Evolutionary conservation across 2,329 filamentous ascomycete species (phyloP).

Genomic region (Calonectria pteridis): DNA sequence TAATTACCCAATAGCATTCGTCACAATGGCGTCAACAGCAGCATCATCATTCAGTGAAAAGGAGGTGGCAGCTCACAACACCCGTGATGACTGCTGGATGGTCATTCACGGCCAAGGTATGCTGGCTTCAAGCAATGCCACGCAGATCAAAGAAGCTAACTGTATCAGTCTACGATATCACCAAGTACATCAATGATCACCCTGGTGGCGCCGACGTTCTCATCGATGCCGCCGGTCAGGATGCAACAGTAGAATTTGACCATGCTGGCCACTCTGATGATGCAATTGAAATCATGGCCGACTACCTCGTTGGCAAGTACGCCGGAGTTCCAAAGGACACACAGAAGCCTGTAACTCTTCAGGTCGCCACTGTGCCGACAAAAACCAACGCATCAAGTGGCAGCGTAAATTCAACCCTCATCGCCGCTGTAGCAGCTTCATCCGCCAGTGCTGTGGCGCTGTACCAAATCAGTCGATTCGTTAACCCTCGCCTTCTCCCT

Average conservation of each 20-base stretch:
- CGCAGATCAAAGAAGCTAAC: not conserved
- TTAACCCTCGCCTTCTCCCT: not conserved
- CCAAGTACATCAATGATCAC: constrained; percentile 69
- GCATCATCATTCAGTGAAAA: constrained; percentile 44
- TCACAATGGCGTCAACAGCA: not conserved
- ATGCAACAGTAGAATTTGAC: constrained; percentile 85
- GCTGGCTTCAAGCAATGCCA: constrained; percentile 37
- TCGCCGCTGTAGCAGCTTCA: not conserved
- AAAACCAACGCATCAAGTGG: not conserved
- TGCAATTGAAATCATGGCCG: constrained; percentile 57
- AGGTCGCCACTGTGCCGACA: no score
- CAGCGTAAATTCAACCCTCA: not conserved
- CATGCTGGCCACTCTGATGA: constrained; percentile 85
- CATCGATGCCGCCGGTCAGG: constrained; percentile 81
- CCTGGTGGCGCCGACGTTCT: constrained; percentile 83
- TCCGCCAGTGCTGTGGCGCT: not conserved
- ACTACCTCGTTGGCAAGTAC: constrained; percentile 53
- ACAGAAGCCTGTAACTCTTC: not conserved
- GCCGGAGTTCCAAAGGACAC: constrained; percentile 42
- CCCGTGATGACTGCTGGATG: constrained; percentile 64
- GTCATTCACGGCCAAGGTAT: constrained; percentile 67
- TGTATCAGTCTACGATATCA: constrained; percentile 67
- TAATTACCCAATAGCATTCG: not conserved
- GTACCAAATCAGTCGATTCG: not conserved
- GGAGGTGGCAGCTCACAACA: constrained; percentile 64